A percentile compares a stretch with the other conserved stretches of the same genome.
Conservation (phyloP, 2,329 filamentous ascomycete genomes). For the Blumeria graminis region DNA sequence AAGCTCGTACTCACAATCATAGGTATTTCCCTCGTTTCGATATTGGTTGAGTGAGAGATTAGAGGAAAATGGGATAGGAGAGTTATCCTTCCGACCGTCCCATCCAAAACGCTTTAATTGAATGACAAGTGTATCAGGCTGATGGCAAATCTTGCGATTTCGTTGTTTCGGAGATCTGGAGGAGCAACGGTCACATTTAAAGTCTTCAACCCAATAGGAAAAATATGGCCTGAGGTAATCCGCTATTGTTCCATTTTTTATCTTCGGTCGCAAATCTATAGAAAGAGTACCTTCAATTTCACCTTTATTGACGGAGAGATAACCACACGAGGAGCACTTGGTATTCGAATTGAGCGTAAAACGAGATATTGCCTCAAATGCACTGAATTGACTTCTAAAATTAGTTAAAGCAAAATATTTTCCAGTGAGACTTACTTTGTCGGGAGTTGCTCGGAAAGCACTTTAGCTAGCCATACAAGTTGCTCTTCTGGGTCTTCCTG, state of each 20-base stretch:
- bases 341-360: conserved; percentile 1
- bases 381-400: background rate
- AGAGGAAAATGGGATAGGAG: conserved; percentile 5
- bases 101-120: conserved; percentile 2
- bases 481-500: conserved; percentile 16
- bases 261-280: conserved; percentile 9
- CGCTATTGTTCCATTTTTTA: conserved; percentile 6
- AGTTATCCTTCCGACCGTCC: conserved; percentile 8
- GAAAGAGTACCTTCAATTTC: conserved; percentile 10
- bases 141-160: conserved; percentile 10
- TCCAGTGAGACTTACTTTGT: conserved; percentile 7
- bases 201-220: conserved; percentile 4
- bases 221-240: conserved; percentile 8
- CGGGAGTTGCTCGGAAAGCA: conserved; percentile 11
- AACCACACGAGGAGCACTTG: conserved; percentile 7
- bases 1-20: conserved; percentile 12
- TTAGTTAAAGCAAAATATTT: background rate
- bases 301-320: conserved; percentile 6
- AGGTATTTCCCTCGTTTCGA: conserved; percentile 2
- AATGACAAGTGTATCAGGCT: conserved; percentile 12
- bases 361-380: conserved; percentile 4
- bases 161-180: conserved; percentile 5
- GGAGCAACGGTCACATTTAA: conserved; percentile 1
- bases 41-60: conserved; percentile 10
- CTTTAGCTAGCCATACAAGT: conserved; percentile 10